A percentile compares a stretch with the other conserved stretches of the same genome.
Evolutionary conservation across 805 yeast species (phyloP).

Genomic region (Debaryomyces hansenii): DNA sequence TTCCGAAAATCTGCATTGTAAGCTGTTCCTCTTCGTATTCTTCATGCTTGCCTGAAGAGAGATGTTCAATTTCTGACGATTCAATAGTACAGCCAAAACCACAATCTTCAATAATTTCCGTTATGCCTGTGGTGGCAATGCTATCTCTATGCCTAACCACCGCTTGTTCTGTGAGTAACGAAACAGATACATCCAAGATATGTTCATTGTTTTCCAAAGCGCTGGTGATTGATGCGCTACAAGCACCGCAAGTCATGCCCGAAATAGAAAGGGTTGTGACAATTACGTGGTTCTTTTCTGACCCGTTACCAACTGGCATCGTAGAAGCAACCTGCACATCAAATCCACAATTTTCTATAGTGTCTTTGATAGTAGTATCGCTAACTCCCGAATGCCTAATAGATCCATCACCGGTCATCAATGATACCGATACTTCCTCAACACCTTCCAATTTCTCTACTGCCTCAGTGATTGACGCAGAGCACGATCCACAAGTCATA

Average conservation of each 20-base stretch:
- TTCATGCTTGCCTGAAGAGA: background rate
- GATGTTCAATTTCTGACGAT: background rate
- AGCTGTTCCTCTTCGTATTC: slow-evolving; percentile 26
- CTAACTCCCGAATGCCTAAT: slow-evolving; percentile 42
- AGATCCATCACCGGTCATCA: slow-evolving; percentile 69
- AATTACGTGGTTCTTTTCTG: background rate
- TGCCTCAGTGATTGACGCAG: slow-evolving; percentile 53
- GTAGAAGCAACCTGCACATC: slow-evolving; percentile 28
- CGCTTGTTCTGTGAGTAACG: slow-evolving; percentile 77
- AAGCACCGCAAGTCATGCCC: slow-evolving; percentile 93
- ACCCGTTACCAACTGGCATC: background rate
- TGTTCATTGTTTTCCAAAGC: slow-evolving; percentile 52
- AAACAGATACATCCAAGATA: slow-evolving; percentile 57
- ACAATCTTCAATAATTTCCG: slow-evolving; percentile 62
- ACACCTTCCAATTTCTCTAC: slow-evolving; percentile 53
- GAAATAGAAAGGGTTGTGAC: slow-evolving; percentile 2
- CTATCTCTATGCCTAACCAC: slow-evolving; percentile 46
- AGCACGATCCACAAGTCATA: slow-evolving; percentile 92
- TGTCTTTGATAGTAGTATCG: slow-evolving; percentile 14
- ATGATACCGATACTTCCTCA: slow-evolving; percentile 55
- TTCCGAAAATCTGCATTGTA: slow-evolving; percentile 33
- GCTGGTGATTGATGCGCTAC: slow-evolving; percentile 64
- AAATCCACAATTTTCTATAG: slow-evolving; percentile 56
- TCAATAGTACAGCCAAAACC: slow-evolving; percentile 34
- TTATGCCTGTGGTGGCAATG: slow-evolving; percentile 36